Conservation (phyloP, 768 basidiomycete genomes). For the Rhodotorula babjevae region DNA sequence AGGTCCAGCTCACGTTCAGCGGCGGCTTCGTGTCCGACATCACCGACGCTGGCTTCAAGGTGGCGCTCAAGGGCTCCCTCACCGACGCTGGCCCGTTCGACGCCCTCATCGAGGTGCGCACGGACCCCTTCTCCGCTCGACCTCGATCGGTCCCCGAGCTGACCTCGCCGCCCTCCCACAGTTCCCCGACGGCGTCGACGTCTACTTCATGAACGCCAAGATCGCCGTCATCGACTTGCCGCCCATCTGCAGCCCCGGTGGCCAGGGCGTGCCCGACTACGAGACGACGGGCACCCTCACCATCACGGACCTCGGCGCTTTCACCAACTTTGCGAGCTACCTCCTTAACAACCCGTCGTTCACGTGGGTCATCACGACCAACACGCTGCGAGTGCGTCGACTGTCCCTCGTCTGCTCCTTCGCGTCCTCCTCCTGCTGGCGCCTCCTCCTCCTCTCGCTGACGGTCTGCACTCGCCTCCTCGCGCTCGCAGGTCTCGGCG, state of each 20-base stretch:
- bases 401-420: too few species aligned
- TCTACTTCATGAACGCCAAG: constrained; percentile 9
- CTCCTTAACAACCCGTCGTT: constrained; percentile 30
- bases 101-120: constrained; percentile 25
- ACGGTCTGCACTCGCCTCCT: too few species aligned
- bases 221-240: constrained; percentile 61
- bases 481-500: background rate
- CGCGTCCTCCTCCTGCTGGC: too few species aligned
- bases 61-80: constrained; percentile 51
- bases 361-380: constrained; percentile 53
- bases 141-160: background rate
- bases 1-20: constrained; percentile 56
- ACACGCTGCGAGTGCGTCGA: constrained; percentile 51
- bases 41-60: constrained; percentile 60
- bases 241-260: constrained; percentile 64
- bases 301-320: constrained; percentile 59
- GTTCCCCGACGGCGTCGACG: constrained; percentile 61
- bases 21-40: constrained; percentile 60
- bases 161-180: constrained; percentile 20
- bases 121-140: too few species aligned
- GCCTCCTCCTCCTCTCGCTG: too few species aligned
- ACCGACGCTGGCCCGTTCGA: constrained; percentile 26
- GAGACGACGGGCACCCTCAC: constrained; percentile 54
- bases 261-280: constrained; percentile 64
- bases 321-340: constrained; percentile 57